phyloP scores from a whole-genome alignment of 129 eudicot species.

The Scalesia atractyloides region DNA sequence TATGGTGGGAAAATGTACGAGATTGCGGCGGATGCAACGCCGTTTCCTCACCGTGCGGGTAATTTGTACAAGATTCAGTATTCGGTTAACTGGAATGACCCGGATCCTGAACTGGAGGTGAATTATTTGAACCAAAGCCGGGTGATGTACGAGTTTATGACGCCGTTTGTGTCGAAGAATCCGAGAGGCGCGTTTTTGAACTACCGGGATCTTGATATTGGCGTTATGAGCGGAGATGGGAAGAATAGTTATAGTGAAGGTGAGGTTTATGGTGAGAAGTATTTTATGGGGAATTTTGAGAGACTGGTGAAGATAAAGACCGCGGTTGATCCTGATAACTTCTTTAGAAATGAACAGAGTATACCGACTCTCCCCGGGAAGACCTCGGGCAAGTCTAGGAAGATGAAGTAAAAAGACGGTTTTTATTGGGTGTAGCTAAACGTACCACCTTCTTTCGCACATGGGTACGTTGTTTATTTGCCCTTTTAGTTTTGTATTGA shows the following conservation, averaged over 20 bases:
- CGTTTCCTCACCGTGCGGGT: conserved; percentile 57
- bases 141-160: conserved; percentile 41
- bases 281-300: conserved; percentile 48
- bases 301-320: conserved; percentile 56
- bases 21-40: conserved; percentile 36
- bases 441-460: no score
- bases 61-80: conserved; percentile 52
- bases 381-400: conserved; percentile 31
- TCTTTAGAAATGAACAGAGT: conserved; percentile 50
- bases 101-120: conserved; percentile 26
- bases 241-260: conserved; percentile 43
- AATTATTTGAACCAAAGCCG: conserved; percentile 36
- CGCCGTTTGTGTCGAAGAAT: conserved; percentile 51
- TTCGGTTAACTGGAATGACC: conserved; percentile 40
- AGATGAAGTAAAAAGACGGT: conserved; percentile 22
- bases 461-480: no score
- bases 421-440: no score
- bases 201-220: conserved; percentile 63
- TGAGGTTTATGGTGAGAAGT: conserved; percentile 42
- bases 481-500: background rate
- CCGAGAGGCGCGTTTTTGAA: conserved; percentile 53
- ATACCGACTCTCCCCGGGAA: conserved; percentile 34
- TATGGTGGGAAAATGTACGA: conserved; percentile 58
- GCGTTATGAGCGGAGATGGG: conserved; percentile 34
- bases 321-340: conserved; percentile 50